Percentiles rank a stretch among this genome's conserved stretches.
Conservation (phyloP, 2,329 filamentous ascomycete genomes). For the Diaporthe vaccinii region DNA sequence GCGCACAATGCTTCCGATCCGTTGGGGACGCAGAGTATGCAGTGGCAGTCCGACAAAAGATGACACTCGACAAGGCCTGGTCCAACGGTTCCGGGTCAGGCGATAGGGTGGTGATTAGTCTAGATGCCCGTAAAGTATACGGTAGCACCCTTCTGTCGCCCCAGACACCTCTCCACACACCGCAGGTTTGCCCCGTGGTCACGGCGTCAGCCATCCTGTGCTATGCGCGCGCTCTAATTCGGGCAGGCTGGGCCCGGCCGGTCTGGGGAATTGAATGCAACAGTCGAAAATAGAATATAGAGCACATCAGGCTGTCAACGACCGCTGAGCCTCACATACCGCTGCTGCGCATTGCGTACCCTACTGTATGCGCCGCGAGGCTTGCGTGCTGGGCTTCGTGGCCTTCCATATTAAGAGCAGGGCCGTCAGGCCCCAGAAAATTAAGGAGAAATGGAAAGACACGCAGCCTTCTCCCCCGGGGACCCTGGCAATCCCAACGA, state of each 20-base stretch:
- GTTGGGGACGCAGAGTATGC: neutral
- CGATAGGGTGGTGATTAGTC: neutral
- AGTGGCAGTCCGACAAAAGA: neutral
- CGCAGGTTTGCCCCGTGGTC: constrained; percentile 10
- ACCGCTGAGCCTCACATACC: constrained; percentile 1
- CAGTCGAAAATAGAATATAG: neutral
- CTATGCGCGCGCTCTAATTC: neutral
- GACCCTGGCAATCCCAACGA: constrained; percentile 4
- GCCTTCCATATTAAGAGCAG: constrained; percentile 11
- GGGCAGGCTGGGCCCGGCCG: constrained; percentile 21
- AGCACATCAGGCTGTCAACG: neutral
- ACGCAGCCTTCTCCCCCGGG: neutral
- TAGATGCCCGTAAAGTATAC: neutral
- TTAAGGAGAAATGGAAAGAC: constrained; percentile 26
- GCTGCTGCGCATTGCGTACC: neutral
- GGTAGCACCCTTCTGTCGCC: constrained; percentile 2
- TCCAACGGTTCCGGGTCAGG: constrained; percentile 7
- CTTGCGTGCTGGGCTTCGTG: constrained; percentile 26
- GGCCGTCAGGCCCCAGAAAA: constrained; percentile 5
- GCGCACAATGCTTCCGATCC: neutral
- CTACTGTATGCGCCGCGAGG: neutral
- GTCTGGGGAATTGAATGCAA: neutral
- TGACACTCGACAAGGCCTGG: neutral
- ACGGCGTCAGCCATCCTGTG: constrained; percentile 27
- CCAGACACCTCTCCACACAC: constrained; percentile 9